Percentiles rank a stretch among this genome's conserved stretches.
phyloP scores from a whole-genome alignment of 1,284 basidiomycete species.

The Sporisorium exsertum region DNA sequence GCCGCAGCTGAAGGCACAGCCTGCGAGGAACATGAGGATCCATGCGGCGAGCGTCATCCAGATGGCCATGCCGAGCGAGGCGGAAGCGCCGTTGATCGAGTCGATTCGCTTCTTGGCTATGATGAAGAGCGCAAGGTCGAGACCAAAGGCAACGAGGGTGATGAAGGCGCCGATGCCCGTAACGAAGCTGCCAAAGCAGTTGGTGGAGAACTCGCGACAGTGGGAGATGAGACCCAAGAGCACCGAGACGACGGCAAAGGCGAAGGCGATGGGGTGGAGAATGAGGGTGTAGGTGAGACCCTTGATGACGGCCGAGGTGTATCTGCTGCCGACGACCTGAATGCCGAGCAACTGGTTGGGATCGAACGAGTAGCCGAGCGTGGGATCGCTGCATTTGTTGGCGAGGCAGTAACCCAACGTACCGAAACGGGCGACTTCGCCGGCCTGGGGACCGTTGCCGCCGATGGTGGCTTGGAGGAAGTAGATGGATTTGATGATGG shows the following conservation, averaged over 20 bases:
- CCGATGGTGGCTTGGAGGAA: conserved; percentile 58
- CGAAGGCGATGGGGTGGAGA: conserved; percentile 58
- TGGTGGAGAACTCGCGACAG: conserved; percentile 49
- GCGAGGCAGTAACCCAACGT: conserved; percentile 58
- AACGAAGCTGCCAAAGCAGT: conserved; percentile 55
- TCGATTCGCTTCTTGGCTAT: conserved; percentile 64
- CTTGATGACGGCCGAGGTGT: conserved; percentile 56
- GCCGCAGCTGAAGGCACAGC: conserved; percentile 58
- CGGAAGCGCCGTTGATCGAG: conserved; percentile 51
- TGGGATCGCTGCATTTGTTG: conserved; percentile 40
- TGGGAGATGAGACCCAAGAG: conserved; percentile 58
- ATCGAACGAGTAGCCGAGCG: conserved; percentile 60
- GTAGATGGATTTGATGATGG: conserved; percentile 62
- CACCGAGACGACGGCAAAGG: conserved; percentile 48
- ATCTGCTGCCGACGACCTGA: conserved; percentile 42
- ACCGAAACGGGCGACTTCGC: conserved; percentile 49
- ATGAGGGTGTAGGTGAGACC: conserved; percentile 64
- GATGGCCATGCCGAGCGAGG: conserved; percentile 56
- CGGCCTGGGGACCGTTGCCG: conserved; percentile 37
- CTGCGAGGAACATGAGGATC: conserved; percentile 57
- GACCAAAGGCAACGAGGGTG: conserved; percentile 58
- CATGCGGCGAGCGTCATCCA: conserved; percentile 65
- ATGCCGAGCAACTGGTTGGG: conserved; percentile 62
- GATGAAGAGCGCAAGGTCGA: conserved; percentile 64
- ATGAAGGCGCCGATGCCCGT: conserved; percentile 55